Percentiles rank a stretch among this genome's conserved stretches.
Evolutionary conservation across 225 moss, liverwort and hornwort genomes (phyloP).

Genomic region (Straminergon stramineum): DNA sequence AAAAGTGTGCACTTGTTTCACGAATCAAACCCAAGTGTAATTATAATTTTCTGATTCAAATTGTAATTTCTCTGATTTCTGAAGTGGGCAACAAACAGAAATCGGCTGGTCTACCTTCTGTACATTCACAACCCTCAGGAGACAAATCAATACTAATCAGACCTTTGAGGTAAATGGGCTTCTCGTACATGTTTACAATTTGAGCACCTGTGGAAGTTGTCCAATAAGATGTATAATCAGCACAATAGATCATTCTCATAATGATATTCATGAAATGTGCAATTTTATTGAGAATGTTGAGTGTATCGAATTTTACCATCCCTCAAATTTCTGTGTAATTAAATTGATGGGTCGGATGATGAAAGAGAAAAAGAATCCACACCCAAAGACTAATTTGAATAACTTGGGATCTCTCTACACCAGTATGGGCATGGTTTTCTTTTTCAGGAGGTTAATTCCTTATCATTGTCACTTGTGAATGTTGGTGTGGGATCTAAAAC

Average conservation of each 20-base stretch:
- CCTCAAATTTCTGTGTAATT: background rate
- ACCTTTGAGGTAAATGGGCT: background rate
- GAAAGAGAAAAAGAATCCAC: rapidly evolving
- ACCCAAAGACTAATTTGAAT: too few relatives aligned
- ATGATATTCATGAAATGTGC: background rate
- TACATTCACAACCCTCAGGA: background rate
- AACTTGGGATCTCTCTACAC: rapidly evolving
- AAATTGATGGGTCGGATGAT: too few relatives aligned
- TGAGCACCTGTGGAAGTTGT: background rate
- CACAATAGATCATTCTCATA: background rate
- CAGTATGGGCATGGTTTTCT: background rate
- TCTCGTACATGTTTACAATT: background rate
- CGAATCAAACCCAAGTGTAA: too few relatives aligned
- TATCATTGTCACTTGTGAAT: too few relatives aligned
- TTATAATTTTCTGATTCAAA: too few relatives aligned
- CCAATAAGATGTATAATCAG: background rate
- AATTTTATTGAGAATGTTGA: background rate
- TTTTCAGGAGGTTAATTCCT: background rate
- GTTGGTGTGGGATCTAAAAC: background rate
- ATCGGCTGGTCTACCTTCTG: background rate
- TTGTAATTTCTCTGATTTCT: too few relatives aligned
- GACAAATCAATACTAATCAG: background rate
- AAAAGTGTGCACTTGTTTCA: too few relatives aligned
- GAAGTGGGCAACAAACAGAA: too few relatives aligned
- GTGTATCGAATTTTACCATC: background rate